A percentile compares a stretch with the other conserved stretches of the same genome.
phyloP scores from a whole-genome alignment of 73 alveolate species.

The Tetrahymena elliotti region DNA sequence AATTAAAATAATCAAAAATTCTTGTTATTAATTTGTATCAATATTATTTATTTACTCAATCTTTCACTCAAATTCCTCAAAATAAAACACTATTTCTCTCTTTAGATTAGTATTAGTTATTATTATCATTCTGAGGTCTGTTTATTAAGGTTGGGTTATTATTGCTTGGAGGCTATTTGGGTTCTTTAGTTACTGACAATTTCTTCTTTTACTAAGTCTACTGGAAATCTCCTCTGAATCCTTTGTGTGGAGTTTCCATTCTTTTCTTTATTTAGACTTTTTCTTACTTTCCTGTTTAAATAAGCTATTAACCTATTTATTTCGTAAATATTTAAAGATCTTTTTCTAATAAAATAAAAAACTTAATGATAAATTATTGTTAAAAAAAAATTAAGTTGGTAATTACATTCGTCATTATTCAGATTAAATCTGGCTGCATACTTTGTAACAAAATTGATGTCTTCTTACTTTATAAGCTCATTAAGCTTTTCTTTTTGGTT shows the following conservation, averaged over 20 bases:
- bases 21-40: too few relatives aligned
- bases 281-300: neutral
- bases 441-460: neutral
- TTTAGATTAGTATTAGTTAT: neutral
- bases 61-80: neutral
- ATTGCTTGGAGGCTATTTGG: neutral
- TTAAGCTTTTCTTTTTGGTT: neutral
- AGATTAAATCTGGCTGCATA: neutral
- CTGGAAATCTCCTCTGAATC: neutral
- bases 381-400: too few relatives aligned
- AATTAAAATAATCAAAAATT: too few relatives aligned
- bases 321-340: too few relatives aligned
- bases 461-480: neutral
- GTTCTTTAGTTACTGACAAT: neutral
- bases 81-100: neutral
- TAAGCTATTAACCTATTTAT: neutral
- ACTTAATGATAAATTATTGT: too few relatives aligned
- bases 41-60: neutral
- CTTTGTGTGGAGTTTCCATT: neutral
- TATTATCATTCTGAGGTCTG: neutral
- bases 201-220: neutral
- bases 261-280: neutral
- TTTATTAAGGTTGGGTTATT: neutral
- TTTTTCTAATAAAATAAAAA: too few relatives aligned
- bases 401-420: neutral